These are phyloP conservation scores for Hypoxylon rubiginosum DNA, from an alignment of 2,329 filamentous ascomycete species.

Conservation along the genomic window DNA sequence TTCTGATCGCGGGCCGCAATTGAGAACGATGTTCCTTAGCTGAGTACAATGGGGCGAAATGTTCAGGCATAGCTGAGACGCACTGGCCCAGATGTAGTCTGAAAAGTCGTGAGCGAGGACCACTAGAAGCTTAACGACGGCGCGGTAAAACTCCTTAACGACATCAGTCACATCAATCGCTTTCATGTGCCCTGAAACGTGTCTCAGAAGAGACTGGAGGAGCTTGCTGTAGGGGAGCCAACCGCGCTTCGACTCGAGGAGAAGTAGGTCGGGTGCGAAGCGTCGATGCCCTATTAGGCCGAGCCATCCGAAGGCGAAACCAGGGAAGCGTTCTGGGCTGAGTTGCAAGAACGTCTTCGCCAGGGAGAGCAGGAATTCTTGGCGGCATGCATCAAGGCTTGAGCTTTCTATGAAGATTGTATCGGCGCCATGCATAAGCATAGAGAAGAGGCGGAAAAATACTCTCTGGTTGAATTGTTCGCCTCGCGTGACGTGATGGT, in stretches of 20 bases:
- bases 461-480: constrained; percentile 89
- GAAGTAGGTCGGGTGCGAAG: constrained; percentile 84
- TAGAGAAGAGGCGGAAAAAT: constrained; percentile 90
- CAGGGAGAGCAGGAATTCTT: constrained; percentile 79
- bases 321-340: constrained; percentile 81
- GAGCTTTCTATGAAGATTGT: constrained; percentile 69
- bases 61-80: constrained; percentile 82
- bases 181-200: constrained; percentile 85
- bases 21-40: constrained; percentile 88
- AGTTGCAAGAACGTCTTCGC: constrained; percentile 79
- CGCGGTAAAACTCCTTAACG: constrained; percentile 87
- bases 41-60: constrained; percentile 89
- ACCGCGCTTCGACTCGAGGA: constrained; percentile 75
- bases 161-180: constrained; percentile 75
- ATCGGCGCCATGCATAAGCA: constrained; percentile 82
- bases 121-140: constrained; percentile 83
- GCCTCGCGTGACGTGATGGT: constrained; percentile 84
- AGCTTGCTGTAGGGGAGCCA: constrained; percentile 83
- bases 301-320: constrained; percentile 89
- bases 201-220: constrained; percentile 77
- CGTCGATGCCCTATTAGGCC: constrained; percentile 85
- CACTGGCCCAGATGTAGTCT: constrained; percentile 90
- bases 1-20: constrained; percentile 77
- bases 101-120: constrained; percentile 94
- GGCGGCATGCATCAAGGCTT: constrained; percentile 70